phyloP scores from a whole-genome alignment of 148 eudicot species.

The Rhododendron ferrugineum region DNA sequence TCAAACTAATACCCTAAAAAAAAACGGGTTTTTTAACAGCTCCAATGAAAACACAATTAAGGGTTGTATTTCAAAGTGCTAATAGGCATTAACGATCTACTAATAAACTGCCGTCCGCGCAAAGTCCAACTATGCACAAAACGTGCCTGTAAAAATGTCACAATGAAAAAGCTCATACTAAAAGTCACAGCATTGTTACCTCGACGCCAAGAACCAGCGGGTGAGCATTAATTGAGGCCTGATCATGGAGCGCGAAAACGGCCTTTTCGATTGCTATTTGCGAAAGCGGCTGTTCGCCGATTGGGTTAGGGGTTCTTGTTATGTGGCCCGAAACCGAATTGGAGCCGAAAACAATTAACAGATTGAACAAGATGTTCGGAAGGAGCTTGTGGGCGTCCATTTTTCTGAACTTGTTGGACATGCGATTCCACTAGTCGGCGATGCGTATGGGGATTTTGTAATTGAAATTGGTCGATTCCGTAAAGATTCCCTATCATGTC shows the following conservation, averaged over 20 bases:
- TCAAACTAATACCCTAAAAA: neutral
- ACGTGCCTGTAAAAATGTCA: neutral
- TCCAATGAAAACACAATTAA: neutral
- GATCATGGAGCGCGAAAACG: slow-evolving; percentile 17
- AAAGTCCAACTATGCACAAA: neutral
- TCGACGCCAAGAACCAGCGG: slow-evolving; percentile 39
- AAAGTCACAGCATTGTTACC: neutral
- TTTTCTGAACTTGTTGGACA: neutral
- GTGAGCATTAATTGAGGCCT: slow-evolving; percentile 34
- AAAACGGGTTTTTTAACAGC: neutral
- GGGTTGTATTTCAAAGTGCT: neutral
- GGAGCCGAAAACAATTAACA: neutral
- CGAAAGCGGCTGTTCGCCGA: slow-evolving; percentile 51
- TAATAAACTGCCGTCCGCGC: neutral
- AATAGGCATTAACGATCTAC: neutral
- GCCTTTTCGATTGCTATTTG: slow-evolving; percentile 50
- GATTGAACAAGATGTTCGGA: neutral
- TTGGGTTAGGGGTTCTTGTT: neutral
- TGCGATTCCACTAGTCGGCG: neutral
- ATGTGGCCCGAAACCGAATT: neutral
- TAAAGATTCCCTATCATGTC: neutral
- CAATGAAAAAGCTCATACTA: neutral
- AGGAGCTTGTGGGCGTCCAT: neutral
- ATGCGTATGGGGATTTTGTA: neutral
- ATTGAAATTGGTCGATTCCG: neutral